phyloP scores from a whole-genome alignment of 2,329 filamentous ascomycete genomes.

The Fusarium metavorans region DNA sequence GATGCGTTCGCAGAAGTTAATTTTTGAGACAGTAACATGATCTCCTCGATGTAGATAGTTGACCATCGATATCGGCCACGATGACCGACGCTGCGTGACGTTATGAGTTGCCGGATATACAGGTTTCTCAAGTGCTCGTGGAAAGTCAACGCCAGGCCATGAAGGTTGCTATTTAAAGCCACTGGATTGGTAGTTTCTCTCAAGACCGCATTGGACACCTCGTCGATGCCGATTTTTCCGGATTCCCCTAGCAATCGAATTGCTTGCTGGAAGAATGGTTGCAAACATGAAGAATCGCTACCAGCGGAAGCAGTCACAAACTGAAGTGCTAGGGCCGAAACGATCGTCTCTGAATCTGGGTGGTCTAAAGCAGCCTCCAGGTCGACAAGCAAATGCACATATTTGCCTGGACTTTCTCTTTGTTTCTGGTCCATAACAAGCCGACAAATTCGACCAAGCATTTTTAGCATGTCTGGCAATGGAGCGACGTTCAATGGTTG shows the following conservation, averaged over 20 bases:
- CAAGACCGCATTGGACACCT: background rate
- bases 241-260: background rate
- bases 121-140: background rate
- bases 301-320: background rate
- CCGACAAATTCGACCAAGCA: background rate
- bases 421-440: background rate
- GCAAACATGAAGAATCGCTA: background rate
- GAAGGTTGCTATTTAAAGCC: background rate
- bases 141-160: background rate
- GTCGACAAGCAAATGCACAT: background rate
- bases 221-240: background rate
- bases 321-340: background rate
- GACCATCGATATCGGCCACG: background rate
- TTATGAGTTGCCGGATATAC: background rate
- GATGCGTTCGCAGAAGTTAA: background rate
- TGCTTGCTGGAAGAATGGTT: background rate
- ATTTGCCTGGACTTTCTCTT: background rate
- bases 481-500: background rate
- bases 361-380: background rate
- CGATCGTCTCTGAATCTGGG: background rate
- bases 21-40: background rate
- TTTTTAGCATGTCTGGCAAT: background rate
- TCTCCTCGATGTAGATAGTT: background rate
- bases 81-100: too few species aligned
- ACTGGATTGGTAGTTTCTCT: background rate